These are phyloP conservation scores for Fusarium sp. DNA, from an alignment of 2,329 filamentous ascomycete genomes.

Conservation along the genomic window DNA sequence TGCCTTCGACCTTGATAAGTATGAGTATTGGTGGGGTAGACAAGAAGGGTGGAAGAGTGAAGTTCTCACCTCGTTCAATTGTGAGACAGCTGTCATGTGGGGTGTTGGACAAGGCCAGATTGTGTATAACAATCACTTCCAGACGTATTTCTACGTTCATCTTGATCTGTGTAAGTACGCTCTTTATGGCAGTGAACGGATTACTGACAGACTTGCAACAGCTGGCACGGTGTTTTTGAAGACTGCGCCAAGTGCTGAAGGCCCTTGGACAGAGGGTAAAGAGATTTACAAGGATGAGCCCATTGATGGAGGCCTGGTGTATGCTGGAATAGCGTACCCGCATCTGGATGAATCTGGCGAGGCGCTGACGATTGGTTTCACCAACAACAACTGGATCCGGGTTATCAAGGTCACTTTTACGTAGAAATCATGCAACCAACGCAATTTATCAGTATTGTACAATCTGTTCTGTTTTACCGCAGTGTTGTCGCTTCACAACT, in stretches of 20 bases:
- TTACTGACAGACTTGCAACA: not conserved
- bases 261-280: conserved; percentile 49
- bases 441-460: not conserved
- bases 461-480: not conserved
- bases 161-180: conserved; percentile 23
- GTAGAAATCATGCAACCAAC: accelerated
- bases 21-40: conserved; percentile 53
- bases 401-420: conserved; percentile 41
- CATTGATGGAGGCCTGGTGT: conserved; percentile 44
- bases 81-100: conserved; percentile 51
- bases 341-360: conserved; percentile 48
- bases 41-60: conserved; percentile 48
- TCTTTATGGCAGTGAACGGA: accelerated
- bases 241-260: conserved; percentile 40
- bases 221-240: conserved; percentile 22
- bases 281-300: conserved; percentile 47
- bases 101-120: conserved; percentile 50
- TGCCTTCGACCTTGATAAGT: conserved; percentile 48
- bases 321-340: conserved; percentile 50
- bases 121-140: conserved; percentile 47
- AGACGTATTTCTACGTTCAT: conserved; percentile 49
- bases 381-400: conserved; percentile 51
- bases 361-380: conserved; percentile 50
- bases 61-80: conserved; percentile 42
- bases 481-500: conserved; percentile 5